Evolutionary conservation across 106 monocot genomes (phyloP), one percentile per base, ranked within the genome.

Genomic region (Dioscorea zingiberensis): DNA sequence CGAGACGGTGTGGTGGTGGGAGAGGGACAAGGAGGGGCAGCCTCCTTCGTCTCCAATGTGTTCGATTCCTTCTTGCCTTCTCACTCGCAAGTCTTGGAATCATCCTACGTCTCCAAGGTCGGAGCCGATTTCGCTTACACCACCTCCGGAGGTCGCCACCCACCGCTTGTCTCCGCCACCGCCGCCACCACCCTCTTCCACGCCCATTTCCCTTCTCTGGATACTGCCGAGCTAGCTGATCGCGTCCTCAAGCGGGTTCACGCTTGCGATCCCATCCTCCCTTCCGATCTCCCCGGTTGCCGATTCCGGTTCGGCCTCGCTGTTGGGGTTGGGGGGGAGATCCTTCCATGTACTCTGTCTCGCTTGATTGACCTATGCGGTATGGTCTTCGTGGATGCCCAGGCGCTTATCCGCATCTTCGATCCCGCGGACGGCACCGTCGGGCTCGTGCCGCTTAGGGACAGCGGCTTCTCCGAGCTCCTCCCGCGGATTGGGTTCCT

Each of bases 311-410:
- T 88, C 73, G 95, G 95, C 51, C 67, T 97, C 56, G 91, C 86
- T 24, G 95, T 85, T 19, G 95, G 78, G n/a, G 83, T 97, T 29
- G 91, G 78, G 1, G 95, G 95, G 16, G 95, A 97, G 81, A 84
- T 97, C 59, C 69, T 70, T 18, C 78, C 85, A 5, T 74, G 69
- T 49, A 97, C 95, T 49, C 81, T 97, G 13, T 62, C 78, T 1
- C 61, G 74, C 28, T 79, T 97, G 76, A 23, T 88, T 55, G 83
- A 84, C 30, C 51, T 81, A 44, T 97, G 95, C 77, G 66, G 76
- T 48, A 56, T 80, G 19, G 77, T 92, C 55, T 71, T 92, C 65
- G 91, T 97, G 21, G 95, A 97, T 69, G 81, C 62, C 29, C 95
- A 97, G 79, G 85, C 85, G 13, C 68, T 97, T 38, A 88, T 97